Percentiles rank a stretch among this genome's conserved stretches.
Conservation (phyloP, 1,284 basidiomycete species). For the Apiotrichum gamsii region DNA sequence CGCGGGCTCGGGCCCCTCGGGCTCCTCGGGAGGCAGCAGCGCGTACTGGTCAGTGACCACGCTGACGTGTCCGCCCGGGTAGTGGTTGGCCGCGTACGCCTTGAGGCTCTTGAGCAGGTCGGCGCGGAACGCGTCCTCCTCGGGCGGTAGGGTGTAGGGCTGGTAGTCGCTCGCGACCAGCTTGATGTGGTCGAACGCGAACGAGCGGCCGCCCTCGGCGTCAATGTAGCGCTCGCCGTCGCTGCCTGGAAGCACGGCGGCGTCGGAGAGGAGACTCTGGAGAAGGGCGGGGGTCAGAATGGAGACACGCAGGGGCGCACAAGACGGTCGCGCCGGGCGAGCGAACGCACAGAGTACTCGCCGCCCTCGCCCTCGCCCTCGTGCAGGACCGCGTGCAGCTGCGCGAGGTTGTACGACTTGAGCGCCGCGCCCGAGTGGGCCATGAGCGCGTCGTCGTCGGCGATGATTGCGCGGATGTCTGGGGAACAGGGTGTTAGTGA, state of each 20-base stretch:
- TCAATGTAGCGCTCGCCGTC: conserved; percentile 68
- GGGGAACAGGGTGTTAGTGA: too few species aligned
- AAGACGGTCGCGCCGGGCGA: conserved; percentile 22
- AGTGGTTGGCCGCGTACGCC: conserved; percentile 72
- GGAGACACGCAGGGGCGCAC: conserved; percentile 13
- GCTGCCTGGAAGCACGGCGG: conserved; percentile 29
- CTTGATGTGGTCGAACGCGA: conserved; percentile 71
- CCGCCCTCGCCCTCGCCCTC: conserved; percentile 24
- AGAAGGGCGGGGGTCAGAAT: neutral
- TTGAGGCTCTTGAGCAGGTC: conserved; percentile 63
- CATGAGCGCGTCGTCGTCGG: conserved; percentile 73
- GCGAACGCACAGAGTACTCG: too few species aligned
- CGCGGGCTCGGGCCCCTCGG: neutral
- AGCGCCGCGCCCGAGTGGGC: conserved; percentile 68
- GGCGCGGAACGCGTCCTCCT: conserved; percentile 64
- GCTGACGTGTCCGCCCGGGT: conserved; percentile 62
- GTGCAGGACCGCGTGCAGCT: conserved; percentile 72
- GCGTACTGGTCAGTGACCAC: conserved; percentile 54
- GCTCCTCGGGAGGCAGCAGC: conserved; percentile 9
- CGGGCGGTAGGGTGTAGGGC: conserved; percentile 57
- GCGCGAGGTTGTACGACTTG: conserved; percentile 72
- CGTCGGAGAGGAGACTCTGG: conserved; percentile 34
- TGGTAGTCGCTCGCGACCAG: conserved; percentile 60
- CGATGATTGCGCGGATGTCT: conserved; percentile 84
- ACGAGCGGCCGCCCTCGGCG: conserved; percentile 67